A percentile compares a stretch with the other conserved stretches of the same genome.
Conservation (phyloP, 495 filamentous ascomycete species). For the Penicillium verhagenii region DNA sequence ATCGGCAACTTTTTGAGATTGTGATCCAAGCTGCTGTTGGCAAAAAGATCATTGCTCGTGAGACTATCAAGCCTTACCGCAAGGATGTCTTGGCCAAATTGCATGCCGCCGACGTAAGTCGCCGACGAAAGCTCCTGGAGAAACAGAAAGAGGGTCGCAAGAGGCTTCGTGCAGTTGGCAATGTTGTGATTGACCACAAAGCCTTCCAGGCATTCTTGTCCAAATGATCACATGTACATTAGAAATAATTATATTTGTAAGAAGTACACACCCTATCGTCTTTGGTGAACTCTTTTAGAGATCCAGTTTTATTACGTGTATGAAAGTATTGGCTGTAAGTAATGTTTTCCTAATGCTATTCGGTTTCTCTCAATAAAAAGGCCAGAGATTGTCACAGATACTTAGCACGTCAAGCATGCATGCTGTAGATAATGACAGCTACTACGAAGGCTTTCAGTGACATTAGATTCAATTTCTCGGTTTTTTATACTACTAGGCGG, state of each 20-base stretch:
- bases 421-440: too few relatives aligned
- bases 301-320: too few relatives aligned
- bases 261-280: neutral
- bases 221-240: conserved; percentile 43
- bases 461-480: too few relatives aligned
- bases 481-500: conserved; percentile 6
- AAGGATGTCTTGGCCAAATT: conserved; percentile 94
- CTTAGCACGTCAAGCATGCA: too few relatives aligned
- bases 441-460: too few relatives aligned
- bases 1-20: conserved; percentile 94
- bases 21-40: conserved; percentile 91
- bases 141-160: conserved; percentile 97
- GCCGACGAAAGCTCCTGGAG: conserved; percentile 84
- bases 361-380: too few relatives aligned
- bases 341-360: too few relatives aligned
- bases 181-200: conserved; percentile 89
- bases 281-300: too few relatives aligned
- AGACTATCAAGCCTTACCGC: conserved; percentile 94
- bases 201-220: conserved; percentile 89
- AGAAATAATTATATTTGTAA: conserved; percentile 10
- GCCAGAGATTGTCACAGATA: too few relatives aligned
- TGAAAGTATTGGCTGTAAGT: too few relatives aligned
- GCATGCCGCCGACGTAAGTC: conserved; percentile 82
- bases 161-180: conserved; percentile 66
- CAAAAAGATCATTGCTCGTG: conserved; percentile 79